A percentile compares a stretch with the other conserved stretches of the same genome.
Conservation (phyloP, 2,329 filamentous ascomycete species). For the Neonectria faginata region DNA sequence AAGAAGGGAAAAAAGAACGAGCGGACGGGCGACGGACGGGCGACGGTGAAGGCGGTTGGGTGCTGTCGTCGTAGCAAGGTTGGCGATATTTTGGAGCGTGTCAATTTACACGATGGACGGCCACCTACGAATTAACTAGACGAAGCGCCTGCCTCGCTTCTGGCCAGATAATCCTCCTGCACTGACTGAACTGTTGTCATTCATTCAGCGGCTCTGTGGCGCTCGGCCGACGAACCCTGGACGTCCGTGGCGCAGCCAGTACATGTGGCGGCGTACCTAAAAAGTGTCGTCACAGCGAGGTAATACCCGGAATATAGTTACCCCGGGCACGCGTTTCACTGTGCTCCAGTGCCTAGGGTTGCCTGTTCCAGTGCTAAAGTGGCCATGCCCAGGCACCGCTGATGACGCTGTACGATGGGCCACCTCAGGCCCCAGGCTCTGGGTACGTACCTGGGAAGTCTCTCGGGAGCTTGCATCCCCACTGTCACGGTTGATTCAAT, state of each 20-base stretch:
- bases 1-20: background rate
- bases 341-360: background rate
- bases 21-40: too few species aligned
- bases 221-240: slow-evolving; percentile 2
- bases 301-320: slow-evolving; percentile 25
- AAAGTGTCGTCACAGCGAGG: background rate
- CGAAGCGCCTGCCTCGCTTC: slow-evolving; percentile 24
- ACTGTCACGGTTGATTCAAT: slow-evolving; percentile 35
- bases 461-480: slow-evolving; percentile 28
- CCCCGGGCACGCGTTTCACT: background rate
- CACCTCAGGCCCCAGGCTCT: too few species aligned
- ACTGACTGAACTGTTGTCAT: slow-evolving; percentile 17
- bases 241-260: slow-evolving; percentile 21
- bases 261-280: too few species aligned
- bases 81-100: slow-evolving; percentile 13
- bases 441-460: slow-evolving; percentile 12
- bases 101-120: slow-evolving; percentile 28
- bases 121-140: background rate
- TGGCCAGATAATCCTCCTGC: slow-evolving; percentile 39
- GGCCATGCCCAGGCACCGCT: slow-evolving; percentile 41
- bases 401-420: slow-evolving; percentile 43
- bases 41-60: slow-evolving; percentile 1
- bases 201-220: slow-evolving; percentile 26
- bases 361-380: slow-evolving; percentile 1
- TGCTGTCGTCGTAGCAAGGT: slow-evolving; percentile 12